Conservation (phyloP, 306 rosid species). For the Glycyrrhiza uralensis region DNA sequence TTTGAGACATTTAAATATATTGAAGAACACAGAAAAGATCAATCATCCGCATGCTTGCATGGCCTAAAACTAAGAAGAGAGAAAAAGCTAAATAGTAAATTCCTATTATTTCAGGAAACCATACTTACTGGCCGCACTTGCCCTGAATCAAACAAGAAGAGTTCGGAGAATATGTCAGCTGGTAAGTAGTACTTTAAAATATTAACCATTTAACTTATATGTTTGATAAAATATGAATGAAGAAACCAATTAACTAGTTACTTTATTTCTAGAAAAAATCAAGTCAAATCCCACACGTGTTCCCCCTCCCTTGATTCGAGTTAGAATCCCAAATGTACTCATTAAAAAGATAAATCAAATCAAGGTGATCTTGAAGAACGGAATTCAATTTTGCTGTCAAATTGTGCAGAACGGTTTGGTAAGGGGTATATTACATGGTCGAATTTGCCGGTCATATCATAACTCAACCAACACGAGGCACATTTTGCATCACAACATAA, state of each 20-base stretch:
- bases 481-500: too few species aligned
- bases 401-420: too few species aligned
- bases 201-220: neutral
- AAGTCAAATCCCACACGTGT: neutral
- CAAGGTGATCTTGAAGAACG: too few species aligned
- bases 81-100: neutral
- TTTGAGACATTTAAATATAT: constrained; percentile 20
- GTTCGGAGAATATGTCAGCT: neutral
- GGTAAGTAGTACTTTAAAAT: neutral
- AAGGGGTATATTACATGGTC: too few species aligned
- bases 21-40: neutral
- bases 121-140: neutral
- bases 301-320: neutral
- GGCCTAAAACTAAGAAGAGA: neutral
- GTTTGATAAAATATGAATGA: neutral
- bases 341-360: neutral
- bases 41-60: neutral
- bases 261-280: constrained; percentile 6
- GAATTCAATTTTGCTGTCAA: too few species aligned
- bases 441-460: too few species aligned
- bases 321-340: neutral
- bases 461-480: too few species aligned
- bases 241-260: neutral
- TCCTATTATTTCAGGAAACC: neutral
- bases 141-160: neutral